Evolutionary conservation across 2,329 filamentous ascomycete species (phyloP).

Genomic region (Aspergillus japonicus): DNA sequence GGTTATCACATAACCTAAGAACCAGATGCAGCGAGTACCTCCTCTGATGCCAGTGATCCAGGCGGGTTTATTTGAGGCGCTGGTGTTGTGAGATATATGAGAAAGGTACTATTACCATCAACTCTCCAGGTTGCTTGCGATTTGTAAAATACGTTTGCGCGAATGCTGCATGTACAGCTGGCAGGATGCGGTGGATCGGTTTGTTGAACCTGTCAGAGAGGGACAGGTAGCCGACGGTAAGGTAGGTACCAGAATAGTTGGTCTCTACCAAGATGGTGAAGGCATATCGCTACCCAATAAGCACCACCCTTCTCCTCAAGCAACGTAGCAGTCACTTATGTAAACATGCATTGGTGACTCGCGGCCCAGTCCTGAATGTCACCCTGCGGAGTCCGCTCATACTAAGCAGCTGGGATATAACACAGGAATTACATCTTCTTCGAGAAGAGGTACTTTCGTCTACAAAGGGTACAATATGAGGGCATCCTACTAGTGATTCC

Average conservation of each 20-base stretch:
- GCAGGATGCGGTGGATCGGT: slow-evolving; percentile 9
- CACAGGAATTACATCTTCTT: not conserved
- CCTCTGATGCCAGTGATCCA: not conserved
- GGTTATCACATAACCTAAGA: not conserved
- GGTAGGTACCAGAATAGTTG: not conserved
- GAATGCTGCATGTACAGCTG: slow-evolving; percentile 13
- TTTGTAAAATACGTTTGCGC: not conserved
- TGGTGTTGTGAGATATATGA: not conserved
- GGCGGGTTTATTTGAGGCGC: not conserved
- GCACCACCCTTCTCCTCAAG: not conserved
- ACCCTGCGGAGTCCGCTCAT: not conserved
- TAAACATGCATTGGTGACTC: not conserved
- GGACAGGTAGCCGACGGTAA: slow-evolving; percentile 17
- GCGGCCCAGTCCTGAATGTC: not conserved
- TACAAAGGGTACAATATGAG: not conserved
- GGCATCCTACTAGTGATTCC: not conserved
- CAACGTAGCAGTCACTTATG: not conserved
- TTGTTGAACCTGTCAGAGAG: slow-evolving; percentile 16
- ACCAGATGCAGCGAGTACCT: not conserved
- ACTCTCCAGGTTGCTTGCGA: not conserved
- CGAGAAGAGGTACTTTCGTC: not conserved
- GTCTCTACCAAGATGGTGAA: not conserved
- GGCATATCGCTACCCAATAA: slow-evolving; percentile 1
- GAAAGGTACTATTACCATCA: not conserved
- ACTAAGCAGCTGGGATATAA: not conserved